Percentiles rank a stretch among this genome's conserved stretches.
phyloP scores from a whole-genome alignment of 2,329 filamentous ascomycete genomes.

The Trichoderma koningiopsis region DNA sequence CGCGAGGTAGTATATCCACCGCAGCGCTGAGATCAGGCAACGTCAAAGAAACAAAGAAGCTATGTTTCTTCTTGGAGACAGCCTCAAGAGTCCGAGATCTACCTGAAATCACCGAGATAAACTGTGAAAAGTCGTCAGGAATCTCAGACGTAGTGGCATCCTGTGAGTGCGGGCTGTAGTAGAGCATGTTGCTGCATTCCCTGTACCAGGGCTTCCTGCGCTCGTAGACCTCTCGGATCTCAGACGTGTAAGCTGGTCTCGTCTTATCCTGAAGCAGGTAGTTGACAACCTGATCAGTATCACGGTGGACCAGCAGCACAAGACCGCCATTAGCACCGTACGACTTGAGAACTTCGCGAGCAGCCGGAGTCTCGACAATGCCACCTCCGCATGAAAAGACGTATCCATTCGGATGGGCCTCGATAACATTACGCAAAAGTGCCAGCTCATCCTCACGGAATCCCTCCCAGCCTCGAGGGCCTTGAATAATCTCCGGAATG shows the following conservation, averaged over 20 bases:
- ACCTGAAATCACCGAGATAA: slow-evolving; percentile 45
- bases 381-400: slow-evolving; percentile 95
- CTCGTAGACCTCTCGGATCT: slow-evolving; percentile 89
- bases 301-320: slow-evolving; percentile 83
- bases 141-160: slow-evolving; percentile 30
- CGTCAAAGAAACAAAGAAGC: slow-evolving; percentile 92
- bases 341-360: slow-evolving; percentile 71
- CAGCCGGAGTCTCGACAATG: slow-evolving; percentile 82
- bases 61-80: slow-evolving; percentile 61
- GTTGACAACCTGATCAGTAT: slow-evolving; percentile 84
- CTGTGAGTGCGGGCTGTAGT: slow-evolving; percentile 72
- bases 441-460: slow-evolving; percentile 80
- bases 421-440: slow-evolving; percentile 71
- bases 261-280: slow-evolving; percentile 89
- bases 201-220: slow-evolving; percentile 87
- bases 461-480: slow-evolving; percentile 75
- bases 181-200: slow-evolving; percentile 91
- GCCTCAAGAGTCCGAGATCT: slow-evolving; percentile 50
- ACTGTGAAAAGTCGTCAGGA: slow-evolving; percentile 41
- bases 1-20: slow-evolving; percentile 65
- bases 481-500: slow-evolving; percentile 83
- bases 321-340: slow-evolving; percentile 77
- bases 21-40: slow-evolving; percentile 71
- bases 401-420: slow-evolving; percentile 72
- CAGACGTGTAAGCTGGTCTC: slow-evolving; percentile 86